Evolutionary conservation across 306 rosid genomes (phyloP), one percentile per base, ranked within the genome.

Genomic region (Begonia masoniana): DNA sequence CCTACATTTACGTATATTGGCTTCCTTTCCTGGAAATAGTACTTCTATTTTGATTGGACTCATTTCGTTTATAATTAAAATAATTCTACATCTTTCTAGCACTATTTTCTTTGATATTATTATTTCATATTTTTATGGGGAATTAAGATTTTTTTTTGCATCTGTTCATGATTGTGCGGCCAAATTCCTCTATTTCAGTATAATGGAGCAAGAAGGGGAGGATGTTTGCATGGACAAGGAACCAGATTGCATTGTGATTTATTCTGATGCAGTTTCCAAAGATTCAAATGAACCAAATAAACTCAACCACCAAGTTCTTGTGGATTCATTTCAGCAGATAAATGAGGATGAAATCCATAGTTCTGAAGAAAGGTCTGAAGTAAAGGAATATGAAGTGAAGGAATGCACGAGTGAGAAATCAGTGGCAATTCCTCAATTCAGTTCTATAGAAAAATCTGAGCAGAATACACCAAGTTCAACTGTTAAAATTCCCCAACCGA

Each of bases 361-460:
- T 65, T 82, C 85, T 47, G 95, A 73, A 60, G 92, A 91, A 57
- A 84, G 85, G 71, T 62, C 63, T 47, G 79, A 77, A 59, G 63
- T 74, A 12, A 89, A 81, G 78, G 99, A 86, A 58, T 85, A 81
- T 55, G 99, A 86, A 61, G 96, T 86, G 79, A 92, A 91, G 74
- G 99, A 92, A 65, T 92, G 99, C 64, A 92, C 96, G 17, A 79
- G 80, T 52, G 99, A 92, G 71, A 71, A 68, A 67, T 67, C 88
- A 51, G 65, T 82, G 56, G 75, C 73, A 59, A 62, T 49, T 24
- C 65, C 79, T 51, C 66, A 67, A 43, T 55, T 59, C 26, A 56
- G 64, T 66, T 63, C 59, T 47, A 9, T 46, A 12, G 72, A 70
- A 52, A 75, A 67, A 54, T 52, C 64, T 15, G 58, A 78, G 60